These are phyloP conservation scores for Jasminum sambac DNA, from an alignment of 257 asterid genomes.

Conservation along the genomic window DNA sequence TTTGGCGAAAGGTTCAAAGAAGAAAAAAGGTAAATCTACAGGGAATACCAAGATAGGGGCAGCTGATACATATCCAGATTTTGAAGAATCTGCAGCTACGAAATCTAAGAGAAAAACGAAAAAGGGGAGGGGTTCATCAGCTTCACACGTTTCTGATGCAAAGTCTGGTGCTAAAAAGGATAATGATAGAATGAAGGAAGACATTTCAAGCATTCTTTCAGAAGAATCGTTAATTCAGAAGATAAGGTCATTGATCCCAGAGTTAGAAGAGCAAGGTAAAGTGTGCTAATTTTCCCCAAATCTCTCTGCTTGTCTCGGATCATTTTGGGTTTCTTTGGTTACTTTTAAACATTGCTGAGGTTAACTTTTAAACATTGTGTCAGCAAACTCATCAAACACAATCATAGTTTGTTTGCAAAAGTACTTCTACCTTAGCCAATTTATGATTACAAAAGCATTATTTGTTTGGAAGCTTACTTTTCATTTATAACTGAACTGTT, in stretches of 20 bases:
- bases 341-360: background rate
- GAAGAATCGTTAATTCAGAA: slow-evolving; percentile 76
- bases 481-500: background rate
- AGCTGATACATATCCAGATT: slow-evolving; percentile 57
- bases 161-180: slow-evolving; percentile 67
- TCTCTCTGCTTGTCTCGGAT: slow-evolving; percentile 22
- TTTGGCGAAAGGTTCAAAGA: slow-evolving; percentile 76
- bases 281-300: slow-evolving; percentile 14
- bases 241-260: slow-evolving; percentile 71
- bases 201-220: slow-evolving; percentile 53
- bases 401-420: background rate
- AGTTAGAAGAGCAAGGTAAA: slow-evolving; percentile 85
- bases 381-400: background rate
- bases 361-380: background rate
- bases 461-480: background rate
- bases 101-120: slow-evolving; percentile 82
- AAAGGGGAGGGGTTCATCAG: slow-evolving; percentile 58
- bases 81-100: slow-evolving; percentile 52
- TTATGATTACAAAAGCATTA: no score
- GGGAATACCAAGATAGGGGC: slow-evolving; percentile 60
- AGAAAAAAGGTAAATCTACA: slow-evolving; percentile 73
- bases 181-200: slow-evolving; percentile 49
- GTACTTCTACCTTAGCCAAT: background rate
- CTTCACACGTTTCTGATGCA: slow-evolving; percentile 63
- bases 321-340: background rate